phyloP scores from a whole-genome alignment of 306 rosid genomes.

The Fagus crenata region DNA sequence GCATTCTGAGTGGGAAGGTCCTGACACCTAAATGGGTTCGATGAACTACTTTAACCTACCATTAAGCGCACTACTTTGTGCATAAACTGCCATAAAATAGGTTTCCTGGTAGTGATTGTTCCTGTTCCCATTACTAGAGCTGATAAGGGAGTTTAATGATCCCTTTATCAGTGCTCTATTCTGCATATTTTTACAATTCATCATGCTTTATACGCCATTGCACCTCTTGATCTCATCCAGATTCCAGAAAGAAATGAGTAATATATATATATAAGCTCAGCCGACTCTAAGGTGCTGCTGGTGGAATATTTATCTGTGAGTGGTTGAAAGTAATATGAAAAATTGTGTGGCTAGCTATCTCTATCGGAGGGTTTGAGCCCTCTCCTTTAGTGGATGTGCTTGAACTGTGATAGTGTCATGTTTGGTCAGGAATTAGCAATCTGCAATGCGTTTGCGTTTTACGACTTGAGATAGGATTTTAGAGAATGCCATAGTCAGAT shows the following conservation, averaged over 20 bases:
- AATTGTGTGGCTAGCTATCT: background rate
- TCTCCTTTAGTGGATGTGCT: background rate
- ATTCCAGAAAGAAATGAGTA: no score
- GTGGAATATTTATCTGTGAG: background rate
- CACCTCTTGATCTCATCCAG: no score
- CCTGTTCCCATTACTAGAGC: background rate
- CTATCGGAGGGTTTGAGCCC: background rate
- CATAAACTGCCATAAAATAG: background rate
- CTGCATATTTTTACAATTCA: background rate
- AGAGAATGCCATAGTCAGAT: background rate
- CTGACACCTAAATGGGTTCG: background rate
- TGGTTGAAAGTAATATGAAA: background rate
- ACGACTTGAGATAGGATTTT: background rate
- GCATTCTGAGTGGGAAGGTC: background rate
- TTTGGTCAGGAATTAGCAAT: background rate
- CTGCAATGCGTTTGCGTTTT: no score
- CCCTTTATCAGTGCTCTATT: background rate
- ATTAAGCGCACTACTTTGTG: background rate
- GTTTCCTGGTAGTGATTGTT: background rate
- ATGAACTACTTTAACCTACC: constrained; percentile 4
- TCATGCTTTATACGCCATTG: background rate
- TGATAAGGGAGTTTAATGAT: background rate
- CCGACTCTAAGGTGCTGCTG: background rate
- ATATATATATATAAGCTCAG: no score
- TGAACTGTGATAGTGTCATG: background rate